Evolutionary conservation across 2,329 filamentous ascomycete genomes (phyloP).

Genomic region (Calonectria multiphialidica): DNA sequence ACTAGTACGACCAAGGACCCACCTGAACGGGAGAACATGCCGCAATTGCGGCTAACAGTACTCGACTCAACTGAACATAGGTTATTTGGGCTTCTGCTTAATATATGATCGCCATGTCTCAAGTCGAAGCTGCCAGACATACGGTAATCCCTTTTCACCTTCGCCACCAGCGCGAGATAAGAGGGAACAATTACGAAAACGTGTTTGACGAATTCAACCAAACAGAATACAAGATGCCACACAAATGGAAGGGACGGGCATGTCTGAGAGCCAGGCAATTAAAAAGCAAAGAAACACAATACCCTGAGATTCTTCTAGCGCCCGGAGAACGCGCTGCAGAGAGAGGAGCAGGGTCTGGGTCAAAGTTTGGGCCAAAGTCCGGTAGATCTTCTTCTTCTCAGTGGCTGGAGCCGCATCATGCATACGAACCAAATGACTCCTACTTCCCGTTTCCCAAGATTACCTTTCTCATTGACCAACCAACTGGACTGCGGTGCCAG

Average conservation of each 20-base stretch:
- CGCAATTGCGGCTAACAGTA: neutral
- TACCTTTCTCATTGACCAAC: constrained; percentile 44
- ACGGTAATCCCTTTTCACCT: neutral
- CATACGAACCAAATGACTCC: constrained; percentile 32
- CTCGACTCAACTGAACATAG: neutral
- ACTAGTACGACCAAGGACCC: neutral
- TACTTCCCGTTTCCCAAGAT: constrained; percentile 45
- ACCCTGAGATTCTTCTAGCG: neutral
- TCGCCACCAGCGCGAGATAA: neutral
- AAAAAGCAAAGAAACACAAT: neutral
- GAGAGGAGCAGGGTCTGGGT: constrained; percentile 8
- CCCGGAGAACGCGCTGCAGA: neutral
- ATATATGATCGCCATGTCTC: neutral
- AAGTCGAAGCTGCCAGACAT: neutral
- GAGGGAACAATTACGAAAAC: neutral
- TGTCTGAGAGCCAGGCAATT: neutral
- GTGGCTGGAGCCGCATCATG: constrained; percentile 34
- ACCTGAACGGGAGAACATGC: neutral
- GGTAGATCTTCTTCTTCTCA: too few species aligned
- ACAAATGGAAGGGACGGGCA: neutral
- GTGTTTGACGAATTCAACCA: neutral
- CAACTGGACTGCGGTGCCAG: constrained; percentile 37
- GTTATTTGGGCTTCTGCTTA: neutral
- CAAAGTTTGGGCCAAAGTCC: constrained; percentile 28
- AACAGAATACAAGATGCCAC: neutral